Base-by-base conservation (phyloP, 805 yeast genomes). In the Myxozyma neotropica region DNA sequence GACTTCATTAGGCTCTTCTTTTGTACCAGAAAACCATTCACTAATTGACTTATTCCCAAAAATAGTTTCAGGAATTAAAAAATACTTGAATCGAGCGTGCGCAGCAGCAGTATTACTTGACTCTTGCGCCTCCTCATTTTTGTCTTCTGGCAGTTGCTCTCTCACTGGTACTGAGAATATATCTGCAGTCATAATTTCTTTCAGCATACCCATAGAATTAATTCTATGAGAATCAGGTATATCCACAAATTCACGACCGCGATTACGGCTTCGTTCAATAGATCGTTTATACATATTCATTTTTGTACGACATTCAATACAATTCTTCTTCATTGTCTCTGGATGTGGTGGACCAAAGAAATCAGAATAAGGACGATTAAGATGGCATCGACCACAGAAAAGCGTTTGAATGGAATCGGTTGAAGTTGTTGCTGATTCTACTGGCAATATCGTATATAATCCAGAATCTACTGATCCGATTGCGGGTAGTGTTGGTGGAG, bases 141-240 rank as follows among this genome's bases (percentile, higher is more conserved):
- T 7, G 21, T 15, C 17, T 29, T 7, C 40, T 46, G 13, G 5
- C 24, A n/a, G 38, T 35, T 36, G 24, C 21, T 50, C 54, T 26
- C 45, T 33, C 24, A 53, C 52, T 3, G 57, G 57, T 2, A 53
- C 57, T 10, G 57, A 45, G 19, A 45, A 53, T 38, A 53, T 3
- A 35, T 53, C 57, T 5, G 24, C 27, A 8, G 33, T 48, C 43
- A 48, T 13, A 12, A 36, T 10, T 26, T 51, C 55, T 35, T 51
- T 51, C 12, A 51, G 26, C 47, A 21, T n/a, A 13, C 27, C 55
- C 17, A 51, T 40, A 17, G 47, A 39, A 17, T 15, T n/a, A 2
- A 51, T 13, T 26, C 46, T 15, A 35, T 31, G 55, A 15, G 46
- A 51, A 5, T 51, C 47, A 13, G 45, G 39, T 3, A 51, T 19